Percentiles rank a stretch among this genome's conserved stretches.
phyloP scores from a whole-genome alignment of 441 rosid genomes.

The Jatropha podagrica region DNA sequence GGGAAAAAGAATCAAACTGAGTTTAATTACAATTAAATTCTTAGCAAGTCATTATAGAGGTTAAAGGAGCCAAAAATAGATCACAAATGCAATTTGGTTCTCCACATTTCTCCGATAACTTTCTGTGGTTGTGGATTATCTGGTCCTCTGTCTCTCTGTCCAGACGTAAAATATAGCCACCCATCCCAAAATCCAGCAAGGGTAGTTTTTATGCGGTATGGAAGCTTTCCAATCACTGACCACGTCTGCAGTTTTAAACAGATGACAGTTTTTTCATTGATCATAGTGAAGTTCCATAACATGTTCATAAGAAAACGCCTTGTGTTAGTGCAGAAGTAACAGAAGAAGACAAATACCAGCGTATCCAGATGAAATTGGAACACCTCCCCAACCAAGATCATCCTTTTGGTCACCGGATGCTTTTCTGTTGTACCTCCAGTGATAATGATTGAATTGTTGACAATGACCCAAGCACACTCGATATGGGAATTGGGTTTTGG shows the following conservation, averaged over 20 bases:
- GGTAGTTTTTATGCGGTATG: slow-evolving; percentile 75
- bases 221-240: slow-evolving; percentile 83
- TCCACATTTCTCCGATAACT: slow-evolving; percentile 81
- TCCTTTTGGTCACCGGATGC: slow-evolving; percentile 78
- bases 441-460: slow-evolving; percentile 70
- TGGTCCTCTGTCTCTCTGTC: slow-evolving; percentile 89
- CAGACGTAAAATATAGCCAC: slow-evolving; percentile 82
- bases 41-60: not conserved
- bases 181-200: slow-evolving; percentile 78
- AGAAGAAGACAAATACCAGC: slow-evolving; percentile 38
- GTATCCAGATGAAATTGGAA: slow-evolving; percentile 65
- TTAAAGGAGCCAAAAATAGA: not conserved
- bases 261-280: not conserved
- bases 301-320: not conserved
- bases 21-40: not conserved
- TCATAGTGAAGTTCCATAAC: not conserved
- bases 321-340: not conserved
- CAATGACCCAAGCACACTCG: slow-evolving; percentile 77
- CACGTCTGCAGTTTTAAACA: slow-evolving; percentile 53
- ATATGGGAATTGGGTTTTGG: slow-evolving; percentile 86
- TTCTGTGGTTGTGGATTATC: slow-evolving; percentile 78
- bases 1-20: not conserved
- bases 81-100: slow-evolving; percentile 67
- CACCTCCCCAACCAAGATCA: slow-evolving; percentile 80
- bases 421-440: slow-evolving; percentile 84